A percentile compares a stretch with the other conserved stretches of the same genome.
These are phyloP conservation scores for Adenanthera pavonina DNA, from an alignment of 306 rosid species.

Conservation along the genomic window DNA sequence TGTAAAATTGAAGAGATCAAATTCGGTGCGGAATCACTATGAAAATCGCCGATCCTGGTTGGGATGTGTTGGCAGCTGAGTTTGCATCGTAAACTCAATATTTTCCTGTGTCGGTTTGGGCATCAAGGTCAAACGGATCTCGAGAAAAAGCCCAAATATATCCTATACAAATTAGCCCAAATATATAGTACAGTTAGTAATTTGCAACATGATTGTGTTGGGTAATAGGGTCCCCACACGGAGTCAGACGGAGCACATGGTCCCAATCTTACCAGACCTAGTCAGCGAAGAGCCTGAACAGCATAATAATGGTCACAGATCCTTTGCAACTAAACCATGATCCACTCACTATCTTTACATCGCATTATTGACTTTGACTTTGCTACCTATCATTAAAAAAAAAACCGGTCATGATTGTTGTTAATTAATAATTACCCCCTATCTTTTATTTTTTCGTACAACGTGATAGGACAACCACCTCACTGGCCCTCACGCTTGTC, in stretches of 20 bases:
- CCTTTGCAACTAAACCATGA: not conserved
- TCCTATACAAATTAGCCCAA: no score
- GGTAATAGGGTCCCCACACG: no score
- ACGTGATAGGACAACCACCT: not conserved
- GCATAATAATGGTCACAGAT: not conserved
- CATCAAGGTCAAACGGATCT: not conserved
- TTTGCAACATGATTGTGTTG: not conserved
- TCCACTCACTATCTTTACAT: not conserved
- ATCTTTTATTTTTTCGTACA: not conserved
- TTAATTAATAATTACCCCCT: not conserved
- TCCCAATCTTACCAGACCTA: not conserved
- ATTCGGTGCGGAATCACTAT: no score
- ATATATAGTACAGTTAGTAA: not conserved
- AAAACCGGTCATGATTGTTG: not conserved
- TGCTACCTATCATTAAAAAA: not conserved
- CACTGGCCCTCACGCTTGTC: not conserved
- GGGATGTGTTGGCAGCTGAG: not conserved
- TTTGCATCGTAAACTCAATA: not conserved
- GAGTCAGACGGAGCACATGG: no score
- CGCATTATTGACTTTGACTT: not conserved
- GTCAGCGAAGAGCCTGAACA: not conserved
- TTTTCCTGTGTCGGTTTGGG: not conserved
- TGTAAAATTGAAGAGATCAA: no score
- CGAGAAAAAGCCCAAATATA: not conserved
- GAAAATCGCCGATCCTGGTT: not conserved